phyloP scores from a whole-genome alignment of 768 basidiomycete genomes.

The Podaxis sp. region DNA sequence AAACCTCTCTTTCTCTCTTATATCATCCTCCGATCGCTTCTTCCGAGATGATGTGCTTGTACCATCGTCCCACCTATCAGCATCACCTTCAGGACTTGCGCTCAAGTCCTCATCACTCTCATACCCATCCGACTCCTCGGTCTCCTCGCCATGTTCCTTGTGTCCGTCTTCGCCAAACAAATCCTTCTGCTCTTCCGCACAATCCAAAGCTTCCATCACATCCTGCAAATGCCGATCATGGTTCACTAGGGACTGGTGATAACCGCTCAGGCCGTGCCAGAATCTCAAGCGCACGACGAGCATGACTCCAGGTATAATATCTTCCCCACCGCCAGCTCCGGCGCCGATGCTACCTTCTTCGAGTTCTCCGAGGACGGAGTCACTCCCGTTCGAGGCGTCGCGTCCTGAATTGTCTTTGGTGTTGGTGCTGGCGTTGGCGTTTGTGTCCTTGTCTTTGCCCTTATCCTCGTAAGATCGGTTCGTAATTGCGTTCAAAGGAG shows the following conservation, averaged over 20 bases:
- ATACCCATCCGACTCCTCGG: slow-evolving; percentile 21
- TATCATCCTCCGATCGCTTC: slow-evolving; percentile 21
- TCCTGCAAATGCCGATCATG: slow-evolving; percentile 35
- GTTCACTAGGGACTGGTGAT: slow-evolving; percentile 36
- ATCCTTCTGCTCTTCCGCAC: slow-evolving; percentile 36
- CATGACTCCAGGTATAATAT: slow-evolving; percentile 31
- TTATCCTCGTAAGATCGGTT: slow-evolving; percentile 28
- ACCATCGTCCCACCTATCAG: background rate
- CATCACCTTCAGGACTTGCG: slow-evolving; percentile 3
- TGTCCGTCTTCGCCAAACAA: slow-evolving; percentile 22
- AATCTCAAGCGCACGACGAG: slow-evolving; percentile 32
- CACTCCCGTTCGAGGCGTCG: background rate
- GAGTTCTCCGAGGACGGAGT: background rate
- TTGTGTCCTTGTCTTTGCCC: slow-evolving; percentile 24
- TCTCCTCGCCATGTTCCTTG: slow-evolving; percentile 16
- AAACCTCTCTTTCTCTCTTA: slow-evolving; percentile 20
- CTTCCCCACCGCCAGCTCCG: slow-evolving; percentile 13
- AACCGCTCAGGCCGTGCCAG: slow-evolving; percentile 43
- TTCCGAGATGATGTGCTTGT: background rate
- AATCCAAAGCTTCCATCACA: slow-evolving; percentile 45
- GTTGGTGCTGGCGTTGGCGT: slow-evolving; percentile 5
- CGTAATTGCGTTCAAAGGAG: background rate
- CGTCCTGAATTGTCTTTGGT: no score
- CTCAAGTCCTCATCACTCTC: background rate
- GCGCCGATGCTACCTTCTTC: background rate